A percentile compares a stretch with the other conserved stretches of the same genome.
Evolutionary conservation across 31 red algal genomes (phyloP).

Genomic region (Porphyra umbilicalis): DNA sequence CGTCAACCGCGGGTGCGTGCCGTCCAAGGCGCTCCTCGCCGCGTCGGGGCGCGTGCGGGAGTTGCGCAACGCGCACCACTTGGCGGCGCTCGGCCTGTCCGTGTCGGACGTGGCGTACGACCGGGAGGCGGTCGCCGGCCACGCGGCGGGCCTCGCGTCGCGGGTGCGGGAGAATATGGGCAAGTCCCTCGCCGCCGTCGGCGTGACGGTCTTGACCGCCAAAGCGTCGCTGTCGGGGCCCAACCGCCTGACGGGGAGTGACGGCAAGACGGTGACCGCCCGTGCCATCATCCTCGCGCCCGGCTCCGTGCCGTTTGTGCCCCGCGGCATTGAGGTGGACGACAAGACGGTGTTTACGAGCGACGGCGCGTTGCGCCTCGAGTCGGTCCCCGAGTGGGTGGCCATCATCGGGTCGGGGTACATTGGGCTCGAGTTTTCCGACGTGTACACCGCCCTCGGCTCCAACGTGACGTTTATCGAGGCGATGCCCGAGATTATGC

Average conservation of each 20-base stretch:
- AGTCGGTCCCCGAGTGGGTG: constrained; percentile 94
- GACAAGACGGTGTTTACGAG: constrained; percentile 84
- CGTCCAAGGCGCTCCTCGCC: constrained; percentile 93
- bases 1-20: constrained; percentile 98
- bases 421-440: constrained; percentile 96
- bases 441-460: constrained; percentile 89
- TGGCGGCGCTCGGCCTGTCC: constrained; percentile 62
- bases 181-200: constrained; percentile 65
- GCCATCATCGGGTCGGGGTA: constrained; percentile 99
- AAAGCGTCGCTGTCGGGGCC: constrained; percentile 29
- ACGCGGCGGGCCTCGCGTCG: constrained; percentile 75
- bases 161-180: constrained; percentile 70
- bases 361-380: constrained; percentile 83
- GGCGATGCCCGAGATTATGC: constrained; percentile 88
- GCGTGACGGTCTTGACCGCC: constrained; percentile 64
- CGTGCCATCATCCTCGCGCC: constrained; percentile 90
- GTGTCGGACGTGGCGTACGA: constrained; percentile 72
- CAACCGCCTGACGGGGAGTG: constrained; percentile 27
- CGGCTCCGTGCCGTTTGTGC: constrained; percentile 85
- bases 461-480: constrained; percentile 97
- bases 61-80: constrained; percentile 54
- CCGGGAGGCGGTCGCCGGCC: constrained; percentile 71
- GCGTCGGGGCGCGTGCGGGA: constrained; percentile 89
- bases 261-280: constrained; percentile 56
- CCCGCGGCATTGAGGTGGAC: constrained; percentile 73